phyloP scores from a whole-genome alignment of 129 eudicot species.

The Kitagawia praeruptora region DNA sequence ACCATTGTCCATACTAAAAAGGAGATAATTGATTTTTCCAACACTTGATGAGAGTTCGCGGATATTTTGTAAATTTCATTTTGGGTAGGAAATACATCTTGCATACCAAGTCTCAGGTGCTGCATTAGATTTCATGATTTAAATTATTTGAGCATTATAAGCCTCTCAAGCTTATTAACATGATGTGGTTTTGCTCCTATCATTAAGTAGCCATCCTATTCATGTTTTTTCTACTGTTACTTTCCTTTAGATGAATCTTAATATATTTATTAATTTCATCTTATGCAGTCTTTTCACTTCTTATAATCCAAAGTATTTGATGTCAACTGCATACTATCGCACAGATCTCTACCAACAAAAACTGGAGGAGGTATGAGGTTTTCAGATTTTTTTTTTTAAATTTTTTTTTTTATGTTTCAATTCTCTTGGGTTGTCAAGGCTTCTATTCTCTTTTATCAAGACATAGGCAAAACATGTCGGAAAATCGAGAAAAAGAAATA shows the following conservation, averaged over 20 bases:
- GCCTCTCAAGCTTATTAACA: not conserved
- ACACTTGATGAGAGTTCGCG: not conserved
- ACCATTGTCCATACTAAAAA: not conserved
- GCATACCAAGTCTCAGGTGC: constrained; percentile 2
- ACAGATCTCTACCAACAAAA: constrained; percentile 73
- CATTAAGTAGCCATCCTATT: not conserved
- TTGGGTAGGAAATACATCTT: not conserved
- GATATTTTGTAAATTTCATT: not conserved
- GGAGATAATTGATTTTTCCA: not conserved
- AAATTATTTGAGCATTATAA: not conserved
- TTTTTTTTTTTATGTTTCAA: not conserved
- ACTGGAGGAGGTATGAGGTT: constrained; percentile 57
- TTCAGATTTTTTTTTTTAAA: constrained; percentile 15
- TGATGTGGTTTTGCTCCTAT: not conserved
- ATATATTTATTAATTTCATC: not conserved
- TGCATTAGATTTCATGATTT: too few species aligned
- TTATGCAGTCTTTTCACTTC: constrained; percentile 75
- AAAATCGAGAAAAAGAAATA: not conserved
- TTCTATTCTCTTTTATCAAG: not conserved
- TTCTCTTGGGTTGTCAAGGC: not conserved
- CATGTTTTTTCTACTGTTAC: not conserved
- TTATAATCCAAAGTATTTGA: constrained; percentile 59
- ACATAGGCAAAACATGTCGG: not conserved
- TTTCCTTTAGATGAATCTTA: not conserved
- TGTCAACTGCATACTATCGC: constrained; percentile 93